Percentiles rank a stretch among this genome's conserved stretches.
phyloP scores from a whole-genome alignment of 2,329 filamentous ascomycete species.

The Salinomyces thailandicus region DNA sequence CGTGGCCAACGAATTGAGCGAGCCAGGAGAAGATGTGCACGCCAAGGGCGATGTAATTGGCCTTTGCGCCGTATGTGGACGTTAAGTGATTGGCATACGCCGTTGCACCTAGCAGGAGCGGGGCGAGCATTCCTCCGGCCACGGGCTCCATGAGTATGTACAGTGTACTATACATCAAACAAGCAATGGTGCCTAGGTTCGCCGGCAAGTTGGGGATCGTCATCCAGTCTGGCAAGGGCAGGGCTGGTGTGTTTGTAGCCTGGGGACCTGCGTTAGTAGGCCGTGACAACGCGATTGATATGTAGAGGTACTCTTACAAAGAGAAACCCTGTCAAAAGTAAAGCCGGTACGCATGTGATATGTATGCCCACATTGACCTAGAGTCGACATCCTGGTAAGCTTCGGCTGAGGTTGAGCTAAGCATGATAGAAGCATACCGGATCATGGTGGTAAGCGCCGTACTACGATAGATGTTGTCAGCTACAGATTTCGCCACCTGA shows the following conservation, averaged over 20 bases:
- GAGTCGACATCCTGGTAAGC: conserved; percentile 15
- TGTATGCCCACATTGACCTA: conserved; percentile 70
- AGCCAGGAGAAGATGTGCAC: conserved; percentile 72
- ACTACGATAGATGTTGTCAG: conserved; percentile 46
- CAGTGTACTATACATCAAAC: conserved; percentile 58
- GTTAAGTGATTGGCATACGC: conserved; percentile 68
- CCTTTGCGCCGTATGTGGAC: conserved; percentile 48
- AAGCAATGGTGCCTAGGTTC: conserved; percentile 48
- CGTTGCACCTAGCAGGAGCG: conserved; percentile 64
- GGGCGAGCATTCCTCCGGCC: conserved; percentile 66
- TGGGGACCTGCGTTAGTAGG: conserved; percentile 18
- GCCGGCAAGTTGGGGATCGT: conserved; percentile 48
- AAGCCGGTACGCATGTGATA: conserved; percentile 66
- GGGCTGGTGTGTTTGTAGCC: conserved; percentile 47
- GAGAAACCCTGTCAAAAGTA: conserved; percentile 60
- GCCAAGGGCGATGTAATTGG: conserved; percentile 55
- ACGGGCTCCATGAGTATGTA: conserved; percentile 93
- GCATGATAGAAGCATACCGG: conserved; percentile 33
- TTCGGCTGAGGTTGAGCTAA: conserved; percentile 5
- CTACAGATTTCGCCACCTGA: no score
- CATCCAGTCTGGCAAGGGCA: conserved; percentile 45
- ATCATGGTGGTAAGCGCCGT: conserved; percentile 75
- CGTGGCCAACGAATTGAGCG: conserved; percentile 84
- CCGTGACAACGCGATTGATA: background rate
- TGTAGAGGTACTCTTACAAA: conserved; percentile 52